phyloP scores from a whole-genome alignment of 129 eudicot species.

The Dittrichia graveolens region DNA sequence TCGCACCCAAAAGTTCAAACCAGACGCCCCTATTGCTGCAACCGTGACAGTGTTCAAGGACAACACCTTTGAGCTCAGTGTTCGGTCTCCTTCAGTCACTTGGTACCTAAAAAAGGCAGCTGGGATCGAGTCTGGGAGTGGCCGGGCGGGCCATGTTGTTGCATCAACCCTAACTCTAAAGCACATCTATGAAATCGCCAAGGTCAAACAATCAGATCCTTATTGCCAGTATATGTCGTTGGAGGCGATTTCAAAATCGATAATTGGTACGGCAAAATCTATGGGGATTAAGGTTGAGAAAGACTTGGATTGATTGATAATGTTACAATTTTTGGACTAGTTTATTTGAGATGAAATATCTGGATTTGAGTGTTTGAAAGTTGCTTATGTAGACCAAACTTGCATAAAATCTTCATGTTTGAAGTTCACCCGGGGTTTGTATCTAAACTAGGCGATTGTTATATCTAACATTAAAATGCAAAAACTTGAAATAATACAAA shows the following conservation, averaged over 20 bases:
- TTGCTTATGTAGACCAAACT: too few species aligned
- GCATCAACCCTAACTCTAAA: background rate
- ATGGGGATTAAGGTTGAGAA: conserved; percentile 23
- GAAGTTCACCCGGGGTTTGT: background rate
- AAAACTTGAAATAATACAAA: too few species aligned
- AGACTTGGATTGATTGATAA: background rate
- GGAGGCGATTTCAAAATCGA: conserved; percentile 16
- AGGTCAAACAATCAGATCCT: conserved; percentile 18
- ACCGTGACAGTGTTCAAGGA: conserved; percentile 7
- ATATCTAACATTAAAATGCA: too few species aligned
- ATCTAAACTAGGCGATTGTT: too few species aligned
- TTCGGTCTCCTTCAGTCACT: conserved; percentile 4
- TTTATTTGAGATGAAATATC: background rate
- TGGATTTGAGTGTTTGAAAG: background rate
- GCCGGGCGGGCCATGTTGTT: conserved; percentile 11
- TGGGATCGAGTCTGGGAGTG: conserved; percentile 12
- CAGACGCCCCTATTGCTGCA: conserved; percentile 18
- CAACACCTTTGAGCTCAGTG: conserved; percentile 15
- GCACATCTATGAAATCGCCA: conserved; percentile 7
- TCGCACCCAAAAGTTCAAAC: conserved; percentile 7
- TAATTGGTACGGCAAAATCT: conserved; percentile 5
- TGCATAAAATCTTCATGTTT: conserved; percentile 6
- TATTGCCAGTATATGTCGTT: conserved; percentile 20
- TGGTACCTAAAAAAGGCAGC: conserved; percentile 20
- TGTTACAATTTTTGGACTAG: background rate